phyloP scores from a whole-genome alignment of 805 yeast genomes.

The Candida krabiensis region DNA sequence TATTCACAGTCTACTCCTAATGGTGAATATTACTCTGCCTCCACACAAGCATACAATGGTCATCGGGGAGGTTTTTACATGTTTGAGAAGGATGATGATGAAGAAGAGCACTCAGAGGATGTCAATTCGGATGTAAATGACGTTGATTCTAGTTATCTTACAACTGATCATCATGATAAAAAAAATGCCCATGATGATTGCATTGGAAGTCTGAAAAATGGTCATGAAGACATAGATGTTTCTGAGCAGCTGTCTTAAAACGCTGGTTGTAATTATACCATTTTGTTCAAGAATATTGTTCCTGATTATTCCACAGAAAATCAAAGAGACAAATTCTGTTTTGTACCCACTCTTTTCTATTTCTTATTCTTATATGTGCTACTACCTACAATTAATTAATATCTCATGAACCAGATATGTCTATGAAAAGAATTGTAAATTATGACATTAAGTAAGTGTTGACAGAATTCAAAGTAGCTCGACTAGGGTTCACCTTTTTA shows the following conservation, averaged over 20 bases:
- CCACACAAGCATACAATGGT: background rate
- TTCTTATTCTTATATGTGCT: background rate
- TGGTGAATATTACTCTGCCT: background rate
- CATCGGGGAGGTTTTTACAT: background rate
- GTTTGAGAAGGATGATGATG: background rate
- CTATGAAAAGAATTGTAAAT: too few relatives aligned
- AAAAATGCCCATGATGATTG: too few relatives aligned
- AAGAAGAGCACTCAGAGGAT: background rate
- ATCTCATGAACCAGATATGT: background rate
- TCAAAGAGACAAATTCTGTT: too few relatives aligned
- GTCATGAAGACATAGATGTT: too few relatives aligned
- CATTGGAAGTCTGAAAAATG: too few relatives aligned
- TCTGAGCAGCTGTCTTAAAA: too few relatives aligned
- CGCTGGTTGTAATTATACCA: too few relatives aligned
- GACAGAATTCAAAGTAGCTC: conserved; percentile 74
- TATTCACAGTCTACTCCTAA: background rate
- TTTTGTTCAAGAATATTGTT: too few relatives aligned
- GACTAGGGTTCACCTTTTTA: conserved; percentile 67
- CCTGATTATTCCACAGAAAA: too few relatives aligned
- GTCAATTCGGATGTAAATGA: conserved; percentile 3
- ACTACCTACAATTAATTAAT: background rate
- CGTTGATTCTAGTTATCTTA: conserved; percentile 7
- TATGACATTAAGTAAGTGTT: conserved; percentile 55
- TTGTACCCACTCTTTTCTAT: too few relatives aligned
- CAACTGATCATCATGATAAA: background rate